Evolutionary conservation across 169 alveolate genomes (phyloP).

Genomic region (Miamiensis avidus): DNA sequence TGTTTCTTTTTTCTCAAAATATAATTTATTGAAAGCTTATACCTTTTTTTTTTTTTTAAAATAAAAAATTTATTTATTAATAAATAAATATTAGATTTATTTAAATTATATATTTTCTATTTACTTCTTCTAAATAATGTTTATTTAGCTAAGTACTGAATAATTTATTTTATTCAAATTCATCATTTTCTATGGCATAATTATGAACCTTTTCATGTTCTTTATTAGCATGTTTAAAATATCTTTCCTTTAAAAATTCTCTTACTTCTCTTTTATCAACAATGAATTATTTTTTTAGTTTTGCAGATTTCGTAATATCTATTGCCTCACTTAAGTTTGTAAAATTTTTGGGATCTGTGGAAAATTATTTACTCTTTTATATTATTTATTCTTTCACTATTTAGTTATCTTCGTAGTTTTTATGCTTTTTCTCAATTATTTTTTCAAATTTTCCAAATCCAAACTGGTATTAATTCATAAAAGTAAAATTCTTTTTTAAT

Average conservation of each 20-base stretch:
- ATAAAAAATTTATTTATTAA: too few species aligned
- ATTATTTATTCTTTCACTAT: neutral
- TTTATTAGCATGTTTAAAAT: neutral
- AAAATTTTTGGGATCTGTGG: neutral
- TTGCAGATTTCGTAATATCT: neutral
- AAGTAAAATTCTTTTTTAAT: too few species aligned
- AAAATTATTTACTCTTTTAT: too few species aligned
- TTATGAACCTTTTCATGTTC: neutral
- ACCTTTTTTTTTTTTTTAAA: neutral
- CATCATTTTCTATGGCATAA: neutral
- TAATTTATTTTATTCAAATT: too few species aligned
- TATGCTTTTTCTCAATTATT: neutral
- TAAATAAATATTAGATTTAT: too few species aligned
- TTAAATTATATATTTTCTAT: too few species aligned
- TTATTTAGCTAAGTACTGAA: neutral
- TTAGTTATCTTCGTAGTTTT: neutral
- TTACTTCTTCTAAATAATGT: neutral
- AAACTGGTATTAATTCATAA: too few species aligned
- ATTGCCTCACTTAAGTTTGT: neutral
- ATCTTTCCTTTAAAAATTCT: neutral
- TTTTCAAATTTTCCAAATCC: neutral
- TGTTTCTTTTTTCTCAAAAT: neutral
- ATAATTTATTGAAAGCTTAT: neutral
- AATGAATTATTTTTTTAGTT: neutral
- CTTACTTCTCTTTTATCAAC: neutral